Percentiles rank a stretch among this genome's conserved stretches.
phyloP scores from a whole-genome alignment of 2,329 filamentous ascomycete genomes.

The Ceratocystis huliohia region DNA sequence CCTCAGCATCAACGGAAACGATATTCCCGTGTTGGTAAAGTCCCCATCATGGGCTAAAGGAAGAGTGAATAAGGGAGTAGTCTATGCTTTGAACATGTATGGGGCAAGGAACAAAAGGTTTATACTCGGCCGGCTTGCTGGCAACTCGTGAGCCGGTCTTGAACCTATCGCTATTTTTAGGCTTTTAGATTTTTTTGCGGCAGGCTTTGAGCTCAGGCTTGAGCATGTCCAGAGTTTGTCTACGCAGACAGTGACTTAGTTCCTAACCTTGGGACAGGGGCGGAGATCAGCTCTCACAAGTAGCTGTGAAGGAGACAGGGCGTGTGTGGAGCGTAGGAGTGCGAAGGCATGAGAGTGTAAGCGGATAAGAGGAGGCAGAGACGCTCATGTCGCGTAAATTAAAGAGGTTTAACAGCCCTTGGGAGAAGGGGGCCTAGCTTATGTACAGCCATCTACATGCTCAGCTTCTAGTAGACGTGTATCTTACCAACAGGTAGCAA shows the following conservation, averaged over 20 bases:
- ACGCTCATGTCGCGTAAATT: too few relatives aligned
- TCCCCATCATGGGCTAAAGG: background rate
- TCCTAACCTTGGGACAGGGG: slow-evolving; percentile 18
- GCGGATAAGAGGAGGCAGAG: too few relatives aligned
- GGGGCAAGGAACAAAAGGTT: slow-evolving; percentile 9
- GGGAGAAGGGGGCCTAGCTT: too few relatives aligned
- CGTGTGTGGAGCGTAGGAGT: background rate
- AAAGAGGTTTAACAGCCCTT: too few relatives aligned
- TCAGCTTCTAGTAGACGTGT: too few relatives aligned
- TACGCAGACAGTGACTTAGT: slow-evolving; percentile 20
- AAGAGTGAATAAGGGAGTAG: too few relatives aligned
- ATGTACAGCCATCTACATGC: too few relatives aligned
- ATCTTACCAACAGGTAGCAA: too few relatives aligned
- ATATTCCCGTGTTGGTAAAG: slow-evolving; percentile 13
- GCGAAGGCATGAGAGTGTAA: too few relatives aligned
- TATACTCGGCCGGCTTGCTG: slow-evolving; percentile 20
- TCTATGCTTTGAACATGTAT: too few relatives aligned
- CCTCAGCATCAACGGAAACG: slow-evolving; percentile 8
- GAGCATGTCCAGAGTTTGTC: slow-evolving; percentile 15
- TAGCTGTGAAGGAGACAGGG: background rate
- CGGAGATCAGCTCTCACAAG: slow-evolving; percentile 21
- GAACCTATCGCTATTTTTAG: background rate
- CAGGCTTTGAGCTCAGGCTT: slow-evolving; percentile 6
- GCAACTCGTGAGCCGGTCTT: slow-evolving; percentile 16
- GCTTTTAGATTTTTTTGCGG: slow-evolving; percentile 17